Conservation (phyloP, 2,329 filamentous ascomycete genomes). For the Chaetothyriales sp. region DNA sequence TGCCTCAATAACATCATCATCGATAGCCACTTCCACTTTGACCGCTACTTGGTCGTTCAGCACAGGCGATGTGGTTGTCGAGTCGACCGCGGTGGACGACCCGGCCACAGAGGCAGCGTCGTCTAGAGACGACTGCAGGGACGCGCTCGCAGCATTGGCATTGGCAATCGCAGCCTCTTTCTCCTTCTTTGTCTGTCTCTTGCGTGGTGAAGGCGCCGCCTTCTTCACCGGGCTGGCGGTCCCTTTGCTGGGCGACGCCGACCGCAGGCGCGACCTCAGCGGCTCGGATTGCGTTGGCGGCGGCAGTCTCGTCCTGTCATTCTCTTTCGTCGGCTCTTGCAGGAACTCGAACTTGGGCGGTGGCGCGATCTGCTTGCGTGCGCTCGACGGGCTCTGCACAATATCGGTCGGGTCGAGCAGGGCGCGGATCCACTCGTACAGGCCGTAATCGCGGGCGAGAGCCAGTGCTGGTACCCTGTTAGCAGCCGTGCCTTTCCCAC, state of each 20-base stretch:
- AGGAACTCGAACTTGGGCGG: constrained; percentile 64
- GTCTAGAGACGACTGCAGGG: constrained; percentile 34
- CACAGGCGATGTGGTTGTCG: constrained; percentile 7
- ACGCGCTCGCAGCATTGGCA: constrained; percentile 33
- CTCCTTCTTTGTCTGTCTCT: constrained; percentile 34
- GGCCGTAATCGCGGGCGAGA: constrained; percentile 74
- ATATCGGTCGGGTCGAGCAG: constrained; percentile 81
- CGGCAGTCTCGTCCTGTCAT: constrained; percentile 11
- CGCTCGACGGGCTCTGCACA: constrained; percentile 46
- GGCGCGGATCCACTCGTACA: constrained; percentile 78
- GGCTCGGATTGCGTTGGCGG: constrained; percentile 10
- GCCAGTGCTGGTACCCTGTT: constrained; percentile 47
- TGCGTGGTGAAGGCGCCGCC: constrained; percentile 37
- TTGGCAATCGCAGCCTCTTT: constrained; percentile 36
- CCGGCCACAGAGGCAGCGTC: constrained; percentile 23
- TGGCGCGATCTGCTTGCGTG: constrained; percentile 67
- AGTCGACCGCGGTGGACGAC: constrained; percentile 8
- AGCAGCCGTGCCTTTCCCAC: constrained; percentile 3
- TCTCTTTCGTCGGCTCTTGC: constrained; percentile 26
- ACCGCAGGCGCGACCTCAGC: constrained; percentile 34
- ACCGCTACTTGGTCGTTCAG: constrained; percentile 38
- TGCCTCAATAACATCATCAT: constrained; percentile 51
- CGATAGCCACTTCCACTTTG: constrained; percentile 55
- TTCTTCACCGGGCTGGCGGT: constrained; percentile 14
- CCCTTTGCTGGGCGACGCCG: constrained; percentile 39